Percentiles rank a stretch among this genome's conserved stretches.
phyloP scores from a whole-genome alignment of 768 basidiomycete species.

The Asterophora parasitica region DNA sequence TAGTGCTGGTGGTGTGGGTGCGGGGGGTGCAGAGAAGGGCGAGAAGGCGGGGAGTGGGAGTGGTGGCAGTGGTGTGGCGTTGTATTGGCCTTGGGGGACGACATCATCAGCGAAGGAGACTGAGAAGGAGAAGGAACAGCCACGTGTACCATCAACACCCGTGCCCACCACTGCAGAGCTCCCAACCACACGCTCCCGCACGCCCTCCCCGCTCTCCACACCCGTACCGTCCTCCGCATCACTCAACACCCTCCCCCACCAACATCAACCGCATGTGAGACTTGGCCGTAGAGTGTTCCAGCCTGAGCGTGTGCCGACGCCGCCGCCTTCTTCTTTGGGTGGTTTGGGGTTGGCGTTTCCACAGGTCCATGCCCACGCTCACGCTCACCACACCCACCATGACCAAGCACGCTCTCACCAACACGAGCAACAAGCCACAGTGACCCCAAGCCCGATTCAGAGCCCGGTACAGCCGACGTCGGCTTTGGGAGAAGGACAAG shows the following conservation, averaged over 20 bases:
- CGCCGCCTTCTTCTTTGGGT: not conserved
- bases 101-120: not conserved
- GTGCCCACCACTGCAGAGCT: no score
- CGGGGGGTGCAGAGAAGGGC: slow-evolving; percentile 3
- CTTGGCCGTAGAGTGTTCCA: not conserved
- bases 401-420: not conserved
- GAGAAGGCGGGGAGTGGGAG: slow-evolving; percentile 2
- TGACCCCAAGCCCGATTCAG: not conserved
- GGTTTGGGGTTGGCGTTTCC: no score
- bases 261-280: not conserved
- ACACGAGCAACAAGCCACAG: not conserved
- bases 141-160: no score
- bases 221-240: not conserved
- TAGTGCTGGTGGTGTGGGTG: no score
- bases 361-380: not conserved
- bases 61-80: not conserved
- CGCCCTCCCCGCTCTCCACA: not conserved
- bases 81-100: slow-evolving; percentile 18
- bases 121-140: not conserved
- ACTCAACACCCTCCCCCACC: not conserved
- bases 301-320: not conserved
- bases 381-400: not conserved
- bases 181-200: not conserved
- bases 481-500: not conserved
- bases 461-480: no score